A percentile compares a stretch with the other conserved stretches of the same genome.
These are phyloP conservation scores for Aspergillus haitiensis DNA, from an alignment of 495 filamentous ascomycete species.

Conservation along the genomic window DNA sequence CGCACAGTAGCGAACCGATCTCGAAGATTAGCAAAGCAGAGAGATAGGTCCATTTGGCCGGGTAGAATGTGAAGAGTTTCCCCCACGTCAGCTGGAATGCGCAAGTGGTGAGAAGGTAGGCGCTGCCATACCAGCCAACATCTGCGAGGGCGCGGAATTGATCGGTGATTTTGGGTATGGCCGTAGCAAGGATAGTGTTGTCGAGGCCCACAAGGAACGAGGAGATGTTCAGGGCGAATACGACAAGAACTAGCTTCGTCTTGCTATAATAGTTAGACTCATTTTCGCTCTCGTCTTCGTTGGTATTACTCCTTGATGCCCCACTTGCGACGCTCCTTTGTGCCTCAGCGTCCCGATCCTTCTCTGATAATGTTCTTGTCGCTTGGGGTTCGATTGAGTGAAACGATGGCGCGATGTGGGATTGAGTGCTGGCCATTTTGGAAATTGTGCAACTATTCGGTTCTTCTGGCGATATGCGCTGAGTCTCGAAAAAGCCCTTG, in stretches of 20 bases:
- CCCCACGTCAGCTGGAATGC: conserved; percentile 23
- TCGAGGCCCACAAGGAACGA: conserved; percentile 25
- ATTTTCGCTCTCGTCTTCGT: not conserved
- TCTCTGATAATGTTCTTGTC: not conserved
- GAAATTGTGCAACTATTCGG: not conserved
- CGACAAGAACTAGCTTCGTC: conserved; percentile 1
- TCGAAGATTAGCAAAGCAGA: conserved; percentile 25
- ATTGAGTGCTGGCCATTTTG: not conserved
- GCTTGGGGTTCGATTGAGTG: not conserved
- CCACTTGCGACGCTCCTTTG: not conserved
- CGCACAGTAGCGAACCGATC: conserved; percentile 23
- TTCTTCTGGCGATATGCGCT: not conserved
- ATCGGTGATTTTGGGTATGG: conserved; percentile 54
- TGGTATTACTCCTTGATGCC: not conserved
- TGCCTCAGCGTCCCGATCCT: not conserved
- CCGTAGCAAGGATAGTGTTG: conserved; percentile 52
- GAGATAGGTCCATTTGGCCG: conserved; percentile 24
- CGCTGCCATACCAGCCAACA: conserved; percentile 59
- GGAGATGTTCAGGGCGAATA: not conserved
- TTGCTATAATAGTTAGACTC: not conserved
- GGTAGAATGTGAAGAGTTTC: conserved; percentile 15
- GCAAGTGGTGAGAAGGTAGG: conserved; percentile 35
- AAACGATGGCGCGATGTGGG: not conserved
- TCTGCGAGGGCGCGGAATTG: conserved; percentile 53
- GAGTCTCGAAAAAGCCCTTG: not conserved